Evolutionary conservation across 2,329 filamentous ascomycete species (phyloP), one percentile per base, ranked within the genome.

Genomic region (Dothistroma septosporum): DNA sequence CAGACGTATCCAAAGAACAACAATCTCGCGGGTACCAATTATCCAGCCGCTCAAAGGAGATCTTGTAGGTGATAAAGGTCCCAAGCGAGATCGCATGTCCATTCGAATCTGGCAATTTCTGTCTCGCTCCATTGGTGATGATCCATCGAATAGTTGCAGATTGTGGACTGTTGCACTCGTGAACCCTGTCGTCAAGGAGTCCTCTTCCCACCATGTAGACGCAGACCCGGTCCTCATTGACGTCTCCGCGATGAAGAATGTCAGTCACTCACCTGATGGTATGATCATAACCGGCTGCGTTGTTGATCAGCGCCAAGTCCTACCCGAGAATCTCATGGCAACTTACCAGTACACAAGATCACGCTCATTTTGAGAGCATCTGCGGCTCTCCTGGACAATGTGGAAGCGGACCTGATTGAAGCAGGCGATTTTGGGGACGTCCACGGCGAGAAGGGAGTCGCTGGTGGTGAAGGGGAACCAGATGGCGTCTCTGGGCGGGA

Each of bases 211-310:
- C 19, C 37, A 2, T 44, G 37, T 14, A 14, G 37, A 19, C 37
- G 37, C 37, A 19, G 12, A 19, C 12, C 8, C 37, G 14, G 7
- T 44, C 14, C 37, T 44, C 37, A 7, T 28, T 8, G 14, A 5
- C 24, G n/a, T 48, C 37, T 48, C 37, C 5, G 46, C n/a, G 33
- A 22, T 55, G 37, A 28, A 12, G 46, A 21, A 55, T 46, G 16
- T 33, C 32, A 19, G 16, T 11, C 37, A 70, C 78, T 70, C 79
- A 89, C 87, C 87, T 82, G 66, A 91, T 90, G 32, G 87, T 90
- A 75, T 89, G 87, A 75, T 90, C 87, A 76, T 90, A 90, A 64
- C 87, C 87, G 71, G 87, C 87, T 68, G 73, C 68, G 73, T 55
- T 52, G 35, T 33, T 7, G 46, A 48, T 57, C 33, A 62, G 60